These are phyloP conservation scores for Macrotyloma uniflorum DNA, from an alignment of 306 rosid genomes.

Conservation along the genomic window DNA sequence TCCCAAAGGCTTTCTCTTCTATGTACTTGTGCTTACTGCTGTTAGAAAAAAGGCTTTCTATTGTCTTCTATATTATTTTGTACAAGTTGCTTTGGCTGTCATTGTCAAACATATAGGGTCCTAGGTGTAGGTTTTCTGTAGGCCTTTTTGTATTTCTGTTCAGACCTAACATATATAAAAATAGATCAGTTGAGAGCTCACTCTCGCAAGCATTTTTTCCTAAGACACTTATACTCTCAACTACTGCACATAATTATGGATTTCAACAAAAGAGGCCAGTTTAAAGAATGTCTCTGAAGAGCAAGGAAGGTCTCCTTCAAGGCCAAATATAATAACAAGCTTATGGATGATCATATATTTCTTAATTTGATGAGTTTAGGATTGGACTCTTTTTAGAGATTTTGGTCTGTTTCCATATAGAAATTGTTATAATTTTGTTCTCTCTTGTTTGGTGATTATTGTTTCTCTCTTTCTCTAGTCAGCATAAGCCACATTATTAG, in stretches of 20 bases:
- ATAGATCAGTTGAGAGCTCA: too few relatives aligned
- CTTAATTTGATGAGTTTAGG: background rate
- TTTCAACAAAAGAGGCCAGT: background rate
- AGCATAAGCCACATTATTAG: background rate
- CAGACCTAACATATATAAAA: too few relatives aligned
- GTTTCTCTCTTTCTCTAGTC: background rate
- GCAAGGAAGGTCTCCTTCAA: background rate
- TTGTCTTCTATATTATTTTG: too few relatives aligned
- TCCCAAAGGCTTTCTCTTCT: background rate
- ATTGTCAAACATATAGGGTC: too few relatives aligned
- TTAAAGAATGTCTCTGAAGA: background rate
- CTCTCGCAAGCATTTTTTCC: too few relatives aligned
- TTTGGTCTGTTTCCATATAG: background rate
- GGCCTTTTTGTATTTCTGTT: too few relatives aligned
- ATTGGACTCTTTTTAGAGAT: background rate
- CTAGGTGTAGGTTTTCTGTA: too few relatives aligned
- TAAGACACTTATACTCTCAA: too few relatives aligned
- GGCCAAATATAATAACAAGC: background rate
- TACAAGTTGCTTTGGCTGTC: too few relatives aligned
- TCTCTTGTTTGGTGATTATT: background rate
- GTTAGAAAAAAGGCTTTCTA: too few relatives aligned
- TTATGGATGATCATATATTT: background rate
- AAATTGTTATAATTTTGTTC: background rate
- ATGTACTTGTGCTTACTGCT: background rate
- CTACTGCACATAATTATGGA: background rate